phyloP scores from a whole-genome alignment of 2,329 filamentous ascomycete species.

The Talaromyces sp. region DNA sequence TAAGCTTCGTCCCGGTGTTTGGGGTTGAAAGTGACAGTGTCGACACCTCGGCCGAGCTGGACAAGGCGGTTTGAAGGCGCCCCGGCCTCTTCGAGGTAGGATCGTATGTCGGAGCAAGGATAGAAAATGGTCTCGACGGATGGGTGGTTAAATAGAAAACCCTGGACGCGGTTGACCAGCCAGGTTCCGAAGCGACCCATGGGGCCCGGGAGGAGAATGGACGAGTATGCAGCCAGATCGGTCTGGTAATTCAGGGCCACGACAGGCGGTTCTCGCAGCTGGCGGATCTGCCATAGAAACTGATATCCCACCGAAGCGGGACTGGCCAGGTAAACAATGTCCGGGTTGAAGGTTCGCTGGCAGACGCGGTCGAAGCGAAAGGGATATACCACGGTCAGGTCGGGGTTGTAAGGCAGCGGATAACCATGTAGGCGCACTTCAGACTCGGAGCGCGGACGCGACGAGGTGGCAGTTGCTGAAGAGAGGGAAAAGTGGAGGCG shows the following conservation, averaged over 20 bases:
- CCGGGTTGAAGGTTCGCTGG: slow-evolving; percentile 58
- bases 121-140: slow-evolving; percentile 65
- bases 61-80: slow-evolving; percentile 55
- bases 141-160: slow-evolving; percentile 59
- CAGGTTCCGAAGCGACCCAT: slow-evolving; percentile 58
- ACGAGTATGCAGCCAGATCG: slow-evolving; percentile 63
- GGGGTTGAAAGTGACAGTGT: slow-evolving; percentile 59
- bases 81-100: slow-evolving; percentile 55
- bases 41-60: slow-evolving; percentile 60
- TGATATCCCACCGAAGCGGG: slow-evolving; percentile 67
- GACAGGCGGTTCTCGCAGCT: slow-evolving; percentile 52
- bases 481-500: slow-evolving; percentile 48
- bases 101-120: slow-evolving; percentile 58
- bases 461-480: slow-evolving; percentile 21
- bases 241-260: slow-evolving; percentile 68
- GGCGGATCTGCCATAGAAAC: slow-evolving; percentile 63
- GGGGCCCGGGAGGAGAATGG: slow-evolving; percentile 62
- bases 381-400: slow-evolving; percentile 65
- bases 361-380: slow-evolving; percentile 61
- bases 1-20: slow-evolving; percentile 47
- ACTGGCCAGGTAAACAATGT: slow-evolving; percentile 65
- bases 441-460: slow-evolving; percentile 38
- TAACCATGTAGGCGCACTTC: slow-evolving; percentile 50
- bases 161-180: slow-evolving; percentile 59
- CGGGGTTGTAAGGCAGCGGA: slow-evolving; percentile 65